Base-by-base conservation (phyloP, 192 early-diverging fungal genomes). In the Borealophlyctis nickersoniae region DNA sequence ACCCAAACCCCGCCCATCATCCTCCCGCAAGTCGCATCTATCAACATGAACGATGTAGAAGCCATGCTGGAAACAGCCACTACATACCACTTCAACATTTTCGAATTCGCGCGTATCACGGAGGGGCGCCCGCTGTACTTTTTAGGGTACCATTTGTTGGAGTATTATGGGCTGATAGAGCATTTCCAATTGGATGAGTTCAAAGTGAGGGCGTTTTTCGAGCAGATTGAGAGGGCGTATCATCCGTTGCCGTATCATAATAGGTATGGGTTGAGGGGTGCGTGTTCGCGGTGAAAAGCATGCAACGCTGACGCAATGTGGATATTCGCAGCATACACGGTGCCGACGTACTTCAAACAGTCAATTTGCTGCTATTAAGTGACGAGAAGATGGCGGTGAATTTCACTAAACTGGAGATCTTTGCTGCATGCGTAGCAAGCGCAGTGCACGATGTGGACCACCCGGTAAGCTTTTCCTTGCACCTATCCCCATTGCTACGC, bases 381-480 rank as follows among this genome's bases (percentile, higher is more conserved):
- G 71, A 74, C 30, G 63, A 74, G 0, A 65, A 67, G 19, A 82
- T 80, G 60, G 73, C 73, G 26, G 72, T 57, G n/a, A 75, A 76
- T 56, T 84, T 82, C 54, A 73, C 80, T 0, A 71, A 70, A 33
- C 59, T 82, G 39, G 84, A 86, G 57, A 71, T 82, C 2, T 70
- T 86, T 36, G 58, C 73, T 0, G 74, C 72, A 2, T 70, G 71
- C 32, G 71, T 85, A 23, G 80, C 80, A 0, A 69, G 70, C 35
- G 77, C 79, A 3, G 73, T 84, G 13, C 84, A 86, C 57, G 84
- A 86, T 63, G 73, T 86, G 13, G 84, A 86, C 53, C 84, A 86
- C 66, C 84, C 84, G 3, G 74, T 75, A 67, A 26, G 52, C 35
- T 71, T 1, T 23, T 5, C 31, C 5, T 5, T 16, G 29, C 23